Evolutionary conservation across 1,284 basidiomycete species (phyloP), one percentile per base, ranked within the genome.

Genomic region (Cutaneotrichosporon sp.): DNA sequence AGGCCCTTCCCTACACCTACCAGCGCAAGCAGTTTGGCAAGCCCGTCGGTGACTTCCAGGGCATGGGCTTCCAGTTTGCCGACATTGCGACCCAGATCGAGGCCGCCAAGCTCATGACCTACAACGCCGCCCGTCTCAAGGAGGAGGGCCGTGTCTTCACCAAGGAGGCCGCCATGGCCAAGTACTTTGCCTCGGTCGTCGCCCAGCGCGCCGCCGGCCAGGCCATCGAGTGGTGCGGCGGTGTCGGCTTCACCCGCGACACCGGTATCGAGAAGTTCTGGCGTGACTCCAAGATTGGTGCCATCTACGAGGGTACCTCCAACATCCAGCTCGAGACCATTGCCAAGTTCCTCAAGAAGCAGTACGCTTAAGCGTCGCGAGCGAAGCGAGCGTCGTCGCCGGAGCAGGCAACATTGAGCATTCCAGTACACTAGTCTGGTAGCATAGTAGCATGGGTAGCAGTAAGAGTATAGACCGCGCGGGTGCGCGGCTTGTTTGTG

Each of bases 271-370:
- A 94, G 77, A 96, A 96, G 77, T 91, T 78, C 68, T 91, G 88
- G 88, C 78, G 94, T 62, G 94, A 97, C 76, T 90, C 88, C 22
- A 97, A 96, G 80, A 93, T 92, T 67, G 88, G 88, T 38, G 88
- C 90, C 10, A 96, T 96, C 57, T 96, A 94, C 71, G 91, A 94
- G 73, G 92, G 93, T 35, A 97, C 93, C 37, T 90, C 86, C 33
- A 96, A 97, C 73, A 97, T 98, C 60, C 94, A 97, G 76, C 79
- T 97, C 48, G 86, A 93, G 76, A 98, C 96, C 0, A 97, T 98
- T 66, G 90, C 92, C 34, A 96, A 89, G 77, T 85, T 86, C 64
- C 81, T 93, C 57, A 66, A 68, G 68, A 60, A 66, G 68, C 52
- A 60, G 53, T 60, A 60, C 59, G 55, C 55, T 22, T 60, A 57